These are phyloP conservation scores for Ceratocystis alfenasii DNA, from an alignment of 2,329 filamentous ascomycete genomes.

Conservation along the genomic window DNA sequence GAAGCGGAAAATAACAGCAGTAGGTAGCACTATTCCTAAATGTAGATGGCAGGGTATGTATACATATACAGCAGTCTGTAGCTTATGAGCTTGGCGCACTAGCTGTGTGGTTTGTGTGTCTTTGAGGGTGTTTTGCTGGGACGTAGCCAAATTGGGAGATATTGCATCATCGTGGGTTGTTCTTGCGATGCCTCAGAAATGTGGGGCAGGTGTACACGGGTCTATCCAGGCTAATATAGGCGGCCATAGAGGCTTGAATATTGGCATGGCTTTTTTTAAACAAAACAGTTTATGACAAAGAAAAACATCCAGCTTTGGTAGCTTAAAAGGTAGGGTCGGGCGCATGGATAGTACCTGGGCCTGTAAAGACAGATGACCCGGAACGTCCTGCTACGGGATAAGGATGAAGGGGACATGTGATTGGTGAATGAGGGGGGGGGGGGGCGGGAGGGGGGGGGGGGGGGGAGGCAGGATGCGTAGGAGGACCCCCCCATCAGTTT, in stretches of 20 bases:
- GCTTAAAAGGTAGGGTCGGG: neutral
- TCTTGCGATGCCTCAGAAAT: slow-evolving; percentile 30
- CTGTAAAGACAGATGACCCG: neutral
- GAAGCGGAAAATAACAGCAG: neutral
- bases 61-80: neutral
- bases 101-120: neutral
- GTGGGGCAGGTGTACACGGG: slow-evolving; percentile 10
- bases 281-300: slow-evolving; percentile 10
- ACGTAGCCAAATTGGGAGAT: slow-evolving; percentile 41
- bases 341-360: neutral
- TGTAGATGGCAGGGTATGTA: neutral
- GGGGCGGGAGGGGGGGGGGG: neutral
- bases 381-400: neutral
- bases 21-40: neutral
- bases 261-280: neutral
- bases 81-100: neutral
- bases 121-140: neutral
- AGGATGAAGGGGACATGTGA: neutral
- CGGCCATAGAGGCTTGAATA: slow-evolving; percentile 2
- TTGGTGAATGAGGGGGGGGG: neutral
- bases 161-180: slow-evolving; percentile 44
- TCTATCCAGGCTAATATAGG: neutral
- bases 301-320: slow-evolving; percentile 9
- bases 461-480: neutral
- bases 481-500: slow-evolving; percentile 18